Evolutionary conservation across 805 yeast species (phyloP), one percentile per base, ranked within the genome.

Genomic region (Cyberlindnera maritima): DNA sequence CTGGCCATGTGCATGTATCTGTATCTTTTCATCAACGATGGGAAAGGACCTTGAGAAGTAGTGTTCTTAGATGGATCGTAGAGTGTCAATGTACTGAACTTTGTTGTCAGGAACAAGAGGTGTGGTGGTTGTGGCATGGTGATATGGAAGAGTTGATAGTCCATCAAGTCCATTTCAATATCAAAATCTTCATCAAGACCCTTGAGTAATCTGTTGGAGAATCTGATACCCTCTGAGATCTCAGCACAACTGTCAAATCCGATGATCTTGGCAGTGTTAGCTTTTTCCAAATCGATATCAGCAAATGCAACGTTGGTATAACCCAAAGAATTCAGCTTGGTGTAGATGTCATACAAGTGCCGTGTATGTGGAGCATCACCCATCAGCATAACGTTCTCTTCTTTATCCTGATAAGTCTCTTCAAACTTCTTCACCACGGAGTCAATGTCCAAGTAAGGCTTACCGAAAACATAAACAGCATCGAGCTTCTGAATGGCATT

Each of bases 1-100:
- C 97, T 76, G 0, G 97, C 96, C 60, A 84, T 72, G 60, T 87
- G 92, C 88, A 94, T 89, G 58, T 76, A 82, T 52, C 85, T 75
- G 61, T 94, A 94, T 31, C 99, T 75, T 56, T 84, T 83, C 84
- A 83, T 84, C 46, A 94, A 68, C 11, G 89, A 83, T 1, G 95
- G 90, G 57, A 74, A 80, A 1, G 95, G 91, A 0, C 90, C 91
- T 34, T 67, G 66, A 0, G 65, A 56, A 1, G 72, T 45, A 0
- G 62, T 48, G 13, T 62, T 46, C 2, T 62, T 43, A 0, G 51
- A 40, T 2, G 84, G 72, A 46, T 85, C 79, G 52, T 70, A 78
- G 0, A 80, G 47, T 0, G 80, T 64, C 1, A 85, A 73, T 0
- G 77, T 66, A 4, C 67, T 60, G 58, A 91, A 90, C 36, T 79